Conservation (phyloP, 306 rosid species). For the Canavalia gladiata region DNA sequence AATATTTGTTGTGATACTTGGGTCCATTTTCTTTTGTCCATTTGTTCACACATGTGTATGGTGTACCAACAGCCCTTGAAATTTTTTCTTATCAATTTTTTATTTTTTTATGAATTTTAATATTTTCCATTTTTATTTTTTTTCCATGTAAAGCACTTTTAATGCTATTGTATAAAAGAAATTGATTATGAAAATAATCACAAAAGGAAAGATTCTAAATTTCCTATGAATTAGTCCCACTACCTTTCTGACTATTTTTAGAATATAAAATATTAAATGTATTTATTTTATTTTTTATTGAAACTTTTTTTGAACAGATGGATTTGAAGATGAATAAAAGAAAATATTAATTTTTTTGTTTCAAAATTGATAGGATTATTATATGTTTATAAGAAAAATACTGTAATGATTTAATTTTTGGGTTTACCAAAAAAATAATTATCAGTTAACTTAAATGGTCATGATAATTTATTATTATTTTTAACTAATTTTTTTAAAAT, state of each 20-base stretch:
- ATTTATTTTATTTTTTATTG: background rate
- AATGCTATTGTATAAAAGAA: background rate
- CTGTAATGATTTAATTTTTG: background rate
- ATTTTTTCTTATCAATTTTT: background rate
- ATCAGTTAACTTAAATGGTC: background rate
- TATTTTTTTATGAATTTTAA: too few species aligned
- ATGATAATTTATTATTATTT: background rate
- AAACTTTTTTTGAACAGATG: background rate
- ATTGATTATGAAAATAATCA: background rate
- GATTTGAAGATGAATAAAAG: background rate
- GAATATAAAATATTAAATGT: background rate
- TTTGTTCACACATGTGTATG: background rate
- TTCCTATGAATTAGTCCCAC: background rate
- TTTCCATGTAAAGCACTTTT: background rate
- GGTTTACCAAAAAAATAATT: background rate
- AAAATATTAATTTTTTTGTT: background rate
- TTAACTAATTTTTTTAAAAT: background rate
- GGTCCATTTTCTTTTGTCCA: slow-evolving; percentile 16
- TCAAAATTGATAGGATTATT: background rate
- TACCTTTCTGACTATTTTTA: background rate
- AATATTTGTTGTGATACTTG: background rate
- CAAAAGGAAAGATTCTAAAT: background rate
- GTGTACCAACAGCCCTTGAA: background rate
- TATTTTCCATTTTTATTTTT: background rate
- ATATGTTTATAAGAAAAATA: background rate